Base-by-base conservation (phyloP, 768 basidiomycete genomes). In the Steccherinum ochraceum region DNA sequence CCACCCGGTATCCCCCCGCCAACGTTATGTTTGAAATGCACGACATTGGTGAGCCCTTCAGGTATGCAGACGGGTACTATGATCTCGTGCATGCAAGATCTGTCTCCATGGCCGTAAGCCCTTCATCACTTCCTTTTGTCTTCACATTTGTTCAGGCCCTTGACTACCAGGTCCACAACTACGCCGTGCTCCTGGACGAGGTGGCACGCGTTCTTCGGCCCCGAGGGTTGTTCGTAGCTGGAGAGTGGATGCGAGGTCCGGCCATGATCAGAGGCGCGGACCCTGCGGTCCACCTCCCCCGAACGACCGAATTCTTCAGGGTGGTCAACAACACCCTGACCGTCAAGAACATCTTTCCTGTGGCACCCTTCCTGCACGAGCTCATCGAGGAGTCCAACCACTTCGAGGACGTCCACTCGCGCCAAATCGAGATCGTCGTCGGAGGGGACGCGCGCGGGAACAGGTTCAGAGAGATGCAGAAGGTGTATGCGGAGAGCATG, bases 1-100 rank as follows among this genome's bases (percentile, higher is more conserved):
- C 79, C 26, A 85, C 84, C 0, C 73, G 79, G 54, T 78, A 77
- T 53, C 84, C 84, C 1, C 74, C 64, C 11, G 55, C 54, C 3
- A 87, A 89, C 57, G 83, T 83, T 13, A 70, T 70, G 12, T 88
- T 87, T 61, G 81, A 85, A 61, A 70, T 89, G 16, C 72, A 77
- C 30, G 83, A 90, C 64, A 76, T 83, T 50, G 82, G 78, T 52
- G 63, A 68, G 40, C 69, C 61, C 5, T 67, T 74, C 40, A 69
- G 79, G 35, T 88, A 81, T 76, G 51, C 52, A 41, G 71, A 76
- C 27, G 71, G 66, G 1, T 72, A 72, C n/a, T 74, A 88, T 56
- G 84, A 90, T 61, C 53, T 89, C 13, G 76, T 89, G 40, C 84
- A 90, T 53, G 82, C 80, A 12, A 75, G 87, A 30, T 70, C 64